A percentile compares a stretch with the other conserved stretches of the same genome.
Evolutionary conservation across 2,329 filamentous ascomycete species (phyloP).

Genomic region (Alternaria dauci): DNA sequence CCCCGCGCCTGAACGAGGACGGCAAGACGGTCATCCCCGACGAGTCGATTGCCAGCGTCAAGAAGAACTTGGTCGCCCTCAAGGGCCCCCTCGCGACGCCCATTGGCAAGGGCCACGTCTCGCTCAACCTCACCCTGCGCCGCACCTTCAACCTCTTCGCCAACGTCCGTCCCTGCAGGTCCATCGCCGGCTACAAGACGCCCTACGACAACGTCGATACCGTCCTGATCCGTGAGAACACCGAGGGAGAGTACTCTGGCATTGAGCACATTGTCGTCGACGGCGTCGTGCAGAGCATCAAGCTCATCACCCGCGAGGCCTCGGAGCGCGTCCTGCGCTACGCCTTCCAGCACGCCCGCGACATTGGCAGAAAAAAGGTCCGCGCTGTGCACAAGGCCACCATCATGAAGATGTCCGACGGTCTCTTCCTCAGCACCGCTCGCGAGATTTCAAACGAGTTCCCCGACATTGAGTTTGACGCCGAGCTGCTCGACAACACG

Average conservation of each 20-base stretch:
- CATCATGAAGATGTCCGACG: constrained; percentile 99
- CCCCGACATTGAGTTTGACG: constrained; percentile 94
- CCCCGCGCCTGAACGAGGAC: constrained; percentile 89
- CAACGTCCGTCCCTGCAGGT: constrained; percentile 97
- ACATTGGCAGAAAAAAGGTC: constrained; percentile 94
- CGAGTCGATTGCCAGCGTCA: constrained; percentile 90
- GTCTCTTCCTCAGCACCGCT: constrained; percentile 92
- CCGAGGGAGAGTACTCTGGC: constrained; percentile 98
- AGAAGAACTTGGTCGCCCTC: constrained; percentile 94
- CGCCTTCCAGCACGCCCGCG: constrained; percentile 96
- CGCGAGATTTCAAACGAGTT: constrained; percentile 91
- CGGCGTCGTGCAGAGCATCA: constrained; percentile 98
- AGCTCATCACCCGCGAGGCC: constrained; percentile 96
- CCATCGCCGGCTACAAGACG: constrained; percentile 96
- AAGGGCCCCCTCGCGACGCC: constrained; percentile 99
- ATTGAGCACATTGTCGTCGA: constrained; percentile 99
- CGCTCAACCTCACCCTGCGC: constrained; percentile 96
- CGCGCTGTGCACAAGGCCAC: constrained; percentile 99
- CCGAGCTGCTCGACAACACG: constrained; percentile 98
- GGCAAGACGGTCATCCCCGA: constrained; percentile 96
- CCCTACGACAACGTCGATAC: constrained; percentile 97
- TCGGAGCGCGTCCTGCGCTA: constrained; percentile 95
- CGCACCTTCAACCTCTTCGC: constrained; percentile 99
- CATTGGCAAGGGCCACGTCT: constrained; percentile 98
- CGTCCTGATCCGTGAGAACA: constrained; percentile 98